Base-by-base conservation (phyloP, 1,284 basidiomycete species). In the Uromyces viciae-fabae region DNA sequence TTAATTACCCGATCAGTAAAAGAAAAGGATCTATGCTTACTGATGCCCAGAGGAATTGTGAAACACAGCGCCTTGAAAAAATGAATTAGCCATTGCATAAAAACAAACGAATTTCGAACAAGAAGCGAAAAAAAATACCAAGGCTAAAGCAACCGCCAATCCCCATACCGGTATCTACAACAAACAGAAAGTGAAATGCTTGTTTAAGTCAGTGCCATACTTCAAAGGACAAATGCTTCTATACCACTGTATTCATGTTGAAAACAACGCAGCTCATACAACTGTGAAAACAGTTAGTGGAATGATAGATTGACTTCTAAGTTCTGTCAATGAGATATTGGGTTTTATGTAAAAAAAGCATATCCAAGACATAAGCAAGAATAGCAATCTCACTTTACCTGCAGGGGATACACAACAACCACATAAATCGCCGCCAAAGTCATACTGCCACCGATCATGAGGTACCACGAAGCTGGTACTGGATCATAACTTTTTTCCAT, bases 21-120 rank as follows among this genome's bases (percentile, higher is more conserved):
- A 43, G 4, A 1, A 60, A 43, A 36, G n/a, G 25, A 1, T 38
- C 1, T 42, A 22, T 22, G 58, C 76, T 4, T 25, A 78, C 76
- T 78, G n/a, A 78, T 78, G 22, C 76, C 76, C n/a, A 78, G 33
- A 25, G 76, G 76, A 31, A 78, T 56, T 19, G 76, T 78, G 58
- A 78, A 78, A 31, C 49, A 56, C 49, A 71, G 54, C 22, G 76
- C 76, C 76, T 78, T 54, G 22, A 54, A 69, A 49, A 14, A 43
- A 75, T 42, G 25, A 73, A 56, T 49, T 49, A 11, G 46, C 46
- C 11, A 11, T 49, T 49, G 11, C 22, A 40, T 62, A 62, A 28
- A 33, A 31, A 36, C 33, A 33, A 9, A 62, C 7, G 17, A 42
- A 43, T 25, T 49, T 15, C 28, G 71, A 56, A 7, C 8, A n/a